Evolutionary conservation across 495 filamentous ascomycete species (phyloP).

Genomic region (Parathielavia appendiculata): DNA sequence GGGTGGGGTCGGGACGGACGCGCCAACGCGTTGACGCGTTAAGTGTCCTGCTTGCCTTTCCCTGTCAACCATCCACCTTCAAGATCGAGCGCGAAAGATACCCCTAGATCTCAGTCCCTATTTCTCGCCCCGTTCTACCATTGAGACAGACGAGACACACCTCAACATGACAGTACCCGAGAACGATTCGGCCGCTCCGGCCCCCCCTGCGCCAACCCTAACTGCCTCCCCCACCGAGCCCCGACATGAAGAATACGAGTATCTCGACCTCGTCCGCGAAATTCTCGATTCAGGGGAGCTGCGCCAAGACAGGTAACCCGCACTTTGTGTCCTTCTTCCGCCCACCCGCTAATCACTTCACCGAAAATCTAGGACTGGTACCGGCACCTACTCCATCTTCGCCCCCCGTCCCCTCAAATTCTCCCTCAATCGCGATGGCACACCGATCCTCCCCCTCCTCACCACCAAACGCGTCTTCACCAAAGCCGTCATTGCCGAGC

Average conservation of each 20-base stretch:
- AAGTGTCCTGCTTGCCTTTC: background rate
- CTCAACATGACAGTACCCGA: constrained; percentile 17
- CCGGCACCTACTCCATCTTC: constrained; percentile 84
- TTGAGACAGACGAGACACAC: background rate
- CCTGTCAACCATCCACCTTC: background rate
- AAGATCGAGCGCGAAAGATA: background rate
- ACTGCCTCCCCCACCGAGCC: background rate
- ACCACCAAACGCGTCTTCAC: constrained; percentile 96
- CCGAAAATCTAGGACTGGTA: constrained; percentile 63
- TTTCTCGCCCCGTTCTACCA: no score
- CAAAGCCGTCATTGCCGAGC: constrained; percentile 83
- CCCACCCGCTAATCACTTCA: background rate
- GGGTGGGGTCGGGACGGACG: background rate
- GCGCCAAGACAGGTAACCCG: constrained; percentile 27
- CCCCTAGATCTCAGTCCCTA: no score
- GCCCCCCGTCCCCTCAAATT: constrained; percentile 83
- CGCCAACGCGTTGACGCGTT: constrained; percentile 4
- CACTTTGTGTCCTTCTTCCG: background rate
- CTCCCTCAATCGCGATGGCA: constrained; percentile 58
- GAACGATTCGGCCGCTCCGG: background rate
- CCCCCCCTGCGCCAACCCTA: background rate
- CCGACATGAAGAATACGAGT: constrained; percentile 31
- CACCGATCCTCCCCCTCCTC: constrained; percentile 76
- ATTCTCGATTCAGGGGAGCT: constrained; percentile 31
- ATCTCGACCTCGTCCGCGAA: constrained; percentile 32